Evolutionary conservation across 306 rosid species (phyloP).

Genomic region (Dryas octopetala): DNA sequence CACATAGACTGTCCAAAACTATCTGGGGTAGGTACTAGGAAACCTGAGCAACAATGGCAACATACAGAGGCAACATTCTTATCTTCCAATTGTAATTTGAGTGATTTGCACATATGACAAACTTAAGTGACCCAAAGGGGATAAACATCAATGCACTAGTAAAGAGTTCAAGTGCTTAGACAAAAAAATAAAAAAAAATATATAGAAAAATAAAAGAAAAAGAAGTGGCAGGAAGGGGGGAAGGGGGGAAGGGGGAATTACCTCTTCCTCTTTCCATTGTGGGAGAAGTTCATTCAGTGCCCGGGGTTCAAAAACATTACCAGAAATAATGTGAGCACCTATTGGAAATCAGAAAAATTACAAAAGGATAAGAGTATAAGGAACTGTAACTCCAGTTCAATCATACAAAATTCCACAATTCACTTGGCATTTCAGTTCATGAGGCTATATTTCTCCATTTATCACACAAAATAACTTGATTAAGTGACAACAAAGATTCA

Average conservation of each 20-base stretch:
- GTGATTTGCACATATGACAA: neutral
- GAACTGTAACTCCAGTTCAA: neutral
- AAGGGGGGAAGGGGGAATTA: slow-evolving; percentile 8
- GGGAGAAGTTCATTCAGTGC: slow-evolving; percentile 86
- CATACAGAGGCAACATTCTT: neutral
- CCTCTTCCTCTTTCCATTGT: slow-evolving; percentile 82
- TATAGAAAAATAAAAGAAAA: neutral
- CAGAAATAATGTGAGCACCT: slow-evolving; percentile 94
- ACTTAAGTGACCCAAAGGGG: neutral
- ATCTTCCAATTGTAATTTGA: neutral
- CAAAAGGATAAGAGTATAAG: neutral
- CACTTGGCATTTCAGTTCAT: neutral
- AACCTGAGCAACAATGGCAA: neutral
- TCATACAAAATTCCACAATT: neutral
- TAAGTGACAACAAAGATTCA: neutral
- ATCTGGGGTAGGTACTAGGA: neutral
- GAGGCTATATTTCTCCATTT: neutral
- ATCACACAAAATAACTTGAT: neutral
- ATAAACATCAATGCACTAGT: slow-evolving; percentile 1
- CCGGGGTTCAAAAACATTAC: slow-evolving; percentile 93
- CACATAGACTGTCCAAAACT: slow-evolving; percentile 1
- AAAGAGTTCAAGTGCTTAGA: neutral
- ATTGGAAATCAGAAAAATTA: slow-evolving; percentile 4
- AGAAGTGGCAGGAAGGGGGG: neutral
- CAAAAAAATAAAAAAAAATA: neutral